Conservation (phyloP, 768 basidiomycete species). For the button mushroom (Agaricus bisporus) region DNA sequence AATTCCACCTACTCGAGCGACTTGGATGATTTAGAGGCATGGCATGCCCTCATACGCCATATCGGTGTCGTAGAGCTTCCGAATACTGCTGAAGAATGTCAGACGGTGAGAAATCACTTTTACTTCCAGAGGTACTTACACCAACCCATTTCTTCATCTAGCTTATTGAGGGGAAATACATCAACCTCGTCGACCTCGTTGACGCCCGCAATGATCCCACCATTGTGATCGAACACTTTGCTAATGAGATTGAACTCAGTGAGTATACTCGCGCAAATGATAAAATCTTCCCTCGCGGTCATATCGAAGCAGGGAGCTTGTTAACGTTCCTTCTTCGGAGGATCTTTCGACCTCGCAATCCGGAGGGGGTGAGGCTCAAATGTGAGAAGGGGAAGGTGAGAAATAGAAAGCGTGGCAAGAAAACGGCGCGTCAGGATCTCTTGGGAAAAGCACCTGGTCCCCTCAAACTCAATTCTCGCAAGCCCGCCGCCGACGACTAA, state of each 20-base stretch:
- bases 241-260: slow-evolving; percentile 8
- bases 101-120: not conserved
- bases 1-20: not conserved
- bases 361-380: too few relatives aligned
- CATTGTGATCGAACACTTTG: slow-evolving; percentile 4
- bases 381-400: too few relatives aligned
- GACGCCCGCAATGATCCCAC: slow-evolving; percentile 1
- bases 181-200: slow-evolving; percentile 15
- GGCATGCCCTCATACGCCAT: slow-evolving; percentile 3
- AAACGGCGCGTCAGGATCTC: too few relatives aligned
- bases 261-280: slow-evolving; percentile 4
- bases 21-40: not conserved
- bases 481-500: too few relatives aligned
- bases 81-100: not conserved
- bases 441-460: too few relatives aligned
- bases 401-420: too few relatives aligned
- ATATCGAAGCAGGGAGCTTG: slow-evolving; percentile 11
- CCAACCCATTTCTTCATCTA: not conserved
- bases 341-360: slow-evolving; percentile 5
- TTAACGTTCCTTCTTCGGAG: slow-evolving; percentile 13
- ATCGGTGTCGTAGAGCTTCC: not conserved
- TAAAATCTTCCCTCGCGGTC: slow-evolving; percentile 11
- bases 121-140: too few relatives aligned
- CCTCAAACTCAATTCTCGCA: too few relatives aligned
- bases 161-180: not conserved